These are phyloP conservation scores for Backusella tarrabulga DNA, from an alignment of 192 early-diverging fungal species.

Conservation along the genomic window DNA sequence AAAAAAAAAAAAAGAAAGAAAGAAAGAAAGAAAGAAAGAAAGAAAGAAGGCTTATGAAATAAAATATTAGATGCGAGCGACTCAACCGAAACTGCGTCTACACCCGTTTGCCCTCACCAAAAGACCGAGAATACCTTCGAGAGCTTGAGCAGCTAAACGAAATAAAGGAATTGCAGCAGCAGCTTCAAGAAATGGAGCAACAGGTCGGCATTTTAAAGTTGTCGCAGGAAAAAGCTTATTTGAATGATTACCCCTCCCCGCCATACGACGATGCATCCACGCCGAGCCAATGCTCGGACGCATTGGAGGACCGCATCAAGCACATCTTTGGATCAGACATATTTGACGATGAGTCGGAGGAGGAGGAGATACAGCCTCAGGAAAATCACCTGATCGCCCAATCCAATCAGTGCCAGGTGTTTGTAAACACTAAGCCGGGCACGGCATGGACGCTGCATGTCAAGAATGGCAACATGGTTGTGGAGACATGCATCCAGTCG, in stretches of 20 bases:
- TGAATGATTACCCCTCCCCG: neutral
- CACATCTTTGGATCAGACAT: no score
- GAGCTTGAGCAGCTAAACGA: neutral
- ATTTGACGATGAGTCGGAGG: neutral
- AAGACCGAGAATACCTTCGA: conserved; percentile 16
- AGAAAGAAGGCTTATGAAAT: no score
- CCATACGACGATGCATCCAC: neutral
- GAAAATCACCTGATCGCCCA: neutral
- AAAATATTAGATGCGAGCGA: conserved; percentile 2
- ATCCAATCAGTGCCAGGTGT: neutral
- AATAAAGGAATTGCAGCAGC: neutral
- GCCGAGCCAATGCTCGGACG: neutral
- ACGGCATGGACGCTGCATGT: neutral
- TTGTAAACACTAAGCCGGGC: neutral
- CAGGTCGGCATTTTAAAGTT: conserved; percentile 1
- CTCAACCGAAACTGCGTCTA: conserved; percentile 3
- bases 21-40: no score
- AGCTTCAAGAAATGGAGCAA: neutral
- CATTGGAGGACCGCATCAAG: neutral
- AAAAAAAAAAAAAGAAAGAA: no score
- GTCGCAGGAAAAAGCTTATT: neutral
- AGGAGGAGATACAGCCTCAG: neutral
- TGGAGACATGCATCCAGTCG: neutral
- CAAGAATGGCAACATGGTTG: neutral
- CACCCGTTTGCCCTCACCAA: neutral